Conservation (phyloP, 208 protist genomes). For the Crithidia thermophila region DNA sequence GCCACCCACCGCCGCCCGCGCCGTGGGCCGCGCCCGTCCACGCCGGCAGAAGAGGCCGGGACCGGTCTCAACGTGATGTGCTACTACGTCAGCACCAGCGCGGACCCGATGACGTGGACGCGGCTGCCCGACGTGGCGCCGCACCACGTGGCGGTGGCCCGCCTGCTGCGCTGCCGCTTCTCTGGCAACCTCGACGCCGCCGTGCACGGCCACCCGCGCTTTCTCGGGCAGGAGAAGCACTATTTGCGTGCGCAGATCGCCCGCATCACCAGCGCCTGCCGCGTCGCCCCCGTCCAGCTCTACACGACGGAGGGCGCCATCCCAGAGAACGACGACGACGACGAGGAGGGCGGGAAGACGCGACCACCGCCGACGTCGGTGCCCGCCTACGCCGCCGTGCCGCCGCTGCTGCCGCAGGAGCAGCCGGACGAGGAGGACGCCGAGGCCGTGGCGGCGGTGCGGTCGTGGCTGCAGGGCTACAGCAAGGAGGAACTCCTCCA, state of each 20-base stretch:
- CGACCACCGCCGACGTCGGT: constrained; percentile 63
- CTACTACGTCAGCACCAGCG: constrained; percentile 87
- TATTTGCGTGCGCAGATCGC: constrained; percentile 96
- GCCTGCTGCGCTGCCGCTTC: constrained; percentile 87
- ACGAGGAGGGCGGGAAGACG: constrained; percentile 50
- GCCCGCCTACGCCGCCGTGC: constrained; percentile 77
- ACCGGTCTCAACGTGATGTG: constrained; percentile 87
- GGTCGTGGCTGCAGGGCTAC: constrained; percentile 86
- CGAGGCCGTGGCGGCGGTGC: constrained; percentile 57
- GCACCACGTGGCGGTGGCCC: constrained; percentile 83
- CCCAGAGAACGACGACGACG: constrained; percentile 89
- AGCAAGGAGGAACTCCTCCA: constrained; percentile 87
- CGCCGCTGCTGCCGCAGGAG: constrained; percentile 83
- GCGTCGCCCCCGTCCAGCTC: constrained; percentile 84
- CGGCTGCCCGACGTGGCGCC: constrained; percentile 93
- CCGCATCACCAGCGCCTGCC: constrained; percentile 90
- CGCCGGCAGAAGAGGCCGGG: constrained; percentile 58
- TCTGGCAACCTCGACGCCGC: constrained; percentile 90
- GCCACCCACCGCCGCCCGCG: constrained; percentile 38
- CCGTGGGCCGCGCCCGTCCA: constrained; percentile 39
- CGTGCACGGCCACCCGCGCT: constrained; percentile 89
- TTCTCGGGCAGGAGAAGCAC: constrained; percentile 92
- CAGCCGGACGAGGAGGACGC: constrained; percentile 80
- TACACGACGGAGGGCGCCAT: constrained; percentile 85
- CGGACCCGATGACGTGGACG: constrained; percentile 83